Base-by-base conservation (phyloP, 768 basidiomycete genomes). In the Crepidotus variabilis region DNA sequence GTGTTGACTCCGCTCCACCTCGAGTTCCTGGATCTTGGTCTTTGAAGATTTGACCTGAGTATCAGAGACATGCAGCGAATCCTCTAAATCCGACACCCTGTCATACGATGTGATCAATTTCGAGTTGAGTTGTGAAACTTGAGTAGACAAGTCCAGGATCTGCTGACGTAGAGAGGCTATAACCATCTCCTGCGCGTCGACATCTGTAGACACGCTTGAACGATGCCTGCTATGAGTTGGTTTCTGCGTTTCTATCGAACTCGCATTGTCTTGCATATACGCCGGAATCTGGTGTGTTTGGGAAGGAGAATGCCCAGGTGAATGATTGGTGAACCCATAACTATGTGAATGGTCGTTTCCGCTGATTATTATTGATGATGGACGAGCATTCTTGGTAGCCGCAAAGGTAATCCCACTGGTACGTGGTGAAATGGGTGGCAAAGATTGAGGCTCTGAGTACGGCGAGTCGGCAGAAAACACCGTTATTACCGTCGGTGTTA, bases 71-170 rank as follows among this genome's bases (percentile, higher is more conserved):
- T 95, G 90, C 11, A 95, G 72, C 56, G 90, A 82, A 67, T 98
- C 96, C 68, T 98, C 95, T 51, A 99, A 80, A 77, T 92, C 87
- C 16, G 94, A 94, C 28, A 96, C 85, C 28, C 92, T 83, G 69
- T 95, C 92, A 70, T 97, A 96, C 1, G 91, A 92, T 58, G 84
- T 79, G 58, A 99, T 93, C 49, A 99, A 88, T 69, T 98, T 98
- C 71, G 78, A 74, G 71, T 98, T 98, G 60, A 98, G 87, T 67
- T 90, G 84, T 23, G 86, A 85, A 47, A 97, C 92, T 70, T 98
- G 96, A 14, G 89, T 85, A 66, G 92, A 86, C 46, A 98, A 79
- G 67, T 97, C 91, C 50, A 88, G 83, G 9, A 96, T 82, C 69
- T 97, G 94, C 0, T 76, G 66, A 20, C 92, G 87, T 24, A 98